A percentile compares a stretch with the other conserved stretches of the same genome.
Evolutionary conservation across 2,329 filamentous ascomycete species (phyloP).

Genomic region (Cordyceps javanica): DNA sequence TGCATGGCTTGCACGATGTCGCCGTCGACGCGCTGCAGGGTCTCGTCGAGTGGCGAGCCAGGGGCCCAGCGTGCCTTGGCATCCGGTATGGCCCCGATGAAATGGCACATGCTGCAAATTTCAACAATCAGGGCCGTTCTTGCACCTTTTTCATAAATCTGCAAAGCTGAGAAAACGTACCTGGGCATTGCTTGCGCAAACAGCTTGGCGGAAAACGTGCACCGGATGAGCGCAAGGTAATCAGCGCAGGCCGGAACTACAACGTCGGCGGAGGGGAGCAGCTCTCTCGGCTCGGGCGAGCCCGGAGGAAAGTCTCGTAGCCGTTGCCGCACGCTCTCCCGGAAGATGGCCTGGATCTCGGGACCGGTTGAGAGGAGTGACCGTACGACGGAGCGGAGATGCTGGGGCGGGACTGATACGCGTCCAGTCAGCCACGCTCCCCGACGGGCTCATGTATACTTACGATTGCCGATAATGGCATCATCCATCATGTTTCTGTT

Average conservation of each 20-base stretch:
- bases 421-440: conserved; percentile 3
- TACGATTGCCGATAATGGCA: conserved; percentile 32
- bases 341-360: conserved; percentile 25
- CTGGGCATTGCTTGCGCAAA: conserved; percentile 24
- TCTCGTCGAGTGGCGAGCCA: conserved; percentile 4
- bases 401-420: conserved; percentile 23
- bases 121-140: background rate
- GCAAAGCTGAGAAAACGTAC: conserved; percentile 16
- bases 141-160: background rate
- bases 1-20: conserved; percentile 33
- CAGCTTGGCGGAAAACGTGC: conserved; percentile 31
- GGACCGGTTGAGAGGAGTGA: conserved; percentile 26
- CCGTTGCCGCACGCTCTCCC: conserved; percentile 26
- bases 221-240: conserved; percentile 28
- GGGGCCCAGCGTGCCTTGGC: conserved; percentile 10
- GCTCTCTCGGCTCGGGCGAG: conserved; percentile 15
- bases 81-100: background rate
- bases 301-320: conserved; percentile 21
- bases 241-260: conserved; percentile 20
- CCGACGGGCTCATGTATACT: background rate
- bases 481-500: conserved; percentile 36
- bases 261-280: conserved; percentile 22
- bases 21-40: conserved; percentile 24
- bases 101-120: background rate
- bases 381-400: conserved; percentile 29